These are phyloP conservation scores for Sporopachydermia cereana DNA, from an alignment of 1,139 yeast species.

Conservation along the genomic window DNA sequence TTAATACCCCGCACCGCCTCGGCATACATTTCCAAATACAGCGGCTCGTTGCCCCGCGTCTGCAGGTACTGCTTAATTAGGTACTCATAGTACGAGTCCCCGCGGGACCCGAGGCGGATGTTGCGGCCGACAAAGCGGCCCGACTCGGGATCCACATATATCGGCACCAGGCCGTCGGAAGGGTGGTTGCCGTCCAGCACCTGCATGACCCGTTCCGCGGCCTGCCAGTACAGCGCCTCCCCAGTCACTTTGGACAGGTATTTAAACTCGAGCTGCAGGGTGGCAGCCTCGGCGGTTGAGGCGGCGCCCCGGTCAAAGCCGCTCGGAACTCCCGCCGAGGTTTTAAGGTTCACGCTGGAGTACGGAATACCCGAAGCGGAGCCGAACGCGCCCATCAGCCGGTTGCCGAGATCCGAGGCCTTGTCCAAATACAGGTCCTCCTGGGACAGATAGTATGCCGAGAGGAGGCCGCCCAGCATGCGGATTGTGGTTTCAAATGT, in stretches of 20 bases:
- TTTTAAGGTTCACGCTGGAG: slow-evolving; percentile 60
- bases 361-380: slow-evolving; percentile 61
- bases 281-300: slow-evolving; percentile 69
- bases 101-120: slow-evolving; percentile 66
- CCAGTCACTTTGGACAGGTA: slow-evolving; percentile 60
- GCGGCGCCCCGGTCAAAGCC: slow-evolving; percentile 54
- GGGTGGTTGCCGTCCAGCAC: slow-evolving; percentile 41
- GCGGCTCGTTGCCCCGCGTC: slow-evolving; percentile 41
- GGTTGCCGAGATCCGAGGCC: slow-evolving; percentile 56
- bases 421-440: slow-evolving; percentile 66
- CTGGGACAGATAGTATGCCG: slow-evolving; percentile 63
- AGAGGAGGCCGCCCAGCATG: slow-evolving; percentile 83
- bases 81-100: slow-evolving; percentile 74
- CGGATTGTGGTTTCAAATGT: slow-evolving; percentile 90
- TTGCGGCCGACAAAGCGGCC: slow-evolving; percentile 46
- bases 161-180: slow-evolving; percentile 57
- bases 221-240: slow-evolving; percentile 53
- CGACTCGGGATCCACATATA: slow-evolving; percentile 52
- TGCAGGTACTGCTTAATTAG: slow-evolving; percentile 62
- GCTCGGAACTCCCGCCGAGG: slow-evolving; percentile 47
- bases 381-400: slow-evolving; percentile 53
- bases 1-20: slow-evolving; percentile 54
- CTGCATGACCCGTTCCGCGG: slow-evolving; percentile 52
- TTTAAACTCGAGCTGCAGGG: slow-evolving; percentile 66
- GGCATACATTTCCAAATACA: slow-evolving; percentile 51